These are phyloP conservation scores for Lactarius indigo DNA, from an alignment of 768 basidiomycete species.

Conservation along the genomic window DNA sequence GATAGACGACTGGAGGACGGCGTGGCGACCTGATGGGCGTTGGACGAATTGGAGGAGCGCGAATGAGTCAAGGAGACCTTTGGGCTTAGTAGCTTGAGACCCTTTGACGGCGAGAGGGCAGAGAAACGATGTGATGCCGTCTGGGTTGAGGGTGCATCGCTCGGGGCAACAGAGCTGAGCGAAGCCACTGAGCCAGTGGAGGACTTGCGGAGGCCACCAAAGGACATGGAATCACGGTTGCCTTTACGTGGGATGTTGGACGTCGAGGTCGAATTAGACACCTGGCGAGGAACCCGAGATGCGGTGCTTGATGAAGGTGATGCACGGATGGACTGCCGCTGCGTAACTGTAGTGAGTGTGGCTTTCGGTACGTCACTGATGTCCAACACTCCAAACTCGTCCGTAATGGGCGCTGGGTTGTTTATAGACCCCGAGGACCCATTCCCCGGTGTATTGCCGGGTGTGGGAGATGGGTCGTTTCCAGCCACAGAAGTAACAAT, in stretches of 20 bases:
- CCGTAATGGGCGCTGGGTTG: conserved; percentile 33
- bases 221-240: conserved; percentile 77
- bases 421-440: conserved; percentile 24
- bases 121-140: conserved; percentile 64
- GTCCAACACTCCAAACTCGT: conserved; percentile 83
- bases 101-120: conserved; percentile 80
- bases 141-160: conserved; percentile 28
- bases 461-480: conserved; percentile 60
- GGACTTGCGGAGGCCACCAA: conserved; percentile 73
- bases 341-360: conserved; percentile 41
- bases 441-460: conserved; percentile 35
- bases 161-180: conserved; percentile 49
- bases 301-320: conserved; percentile 57
- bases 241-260: conserved; percentile 56
- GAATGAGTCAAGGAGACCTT: conserved; percentile 64
- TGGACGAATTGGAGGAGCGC: conserved; percentile 52
- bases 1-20: conserved; percentile 74
- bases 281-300: conserved; percentile 66
- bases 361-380: conserved; percentile 47
- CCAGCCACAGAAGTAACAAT: conserved; percentile 53
- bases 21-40: conserved; percentile 51
- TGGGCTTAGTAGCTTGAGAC: conserved; percentile 75
- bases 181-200: conserved; percentile 81
- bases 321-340: conserved; percentile 55
- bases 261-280: conserved; percentile 44